Evolutionary conservation across 2,329 filamentous ascomycete species (phyloP).

Genomic region (Cytospora schulzeri): DNA sequence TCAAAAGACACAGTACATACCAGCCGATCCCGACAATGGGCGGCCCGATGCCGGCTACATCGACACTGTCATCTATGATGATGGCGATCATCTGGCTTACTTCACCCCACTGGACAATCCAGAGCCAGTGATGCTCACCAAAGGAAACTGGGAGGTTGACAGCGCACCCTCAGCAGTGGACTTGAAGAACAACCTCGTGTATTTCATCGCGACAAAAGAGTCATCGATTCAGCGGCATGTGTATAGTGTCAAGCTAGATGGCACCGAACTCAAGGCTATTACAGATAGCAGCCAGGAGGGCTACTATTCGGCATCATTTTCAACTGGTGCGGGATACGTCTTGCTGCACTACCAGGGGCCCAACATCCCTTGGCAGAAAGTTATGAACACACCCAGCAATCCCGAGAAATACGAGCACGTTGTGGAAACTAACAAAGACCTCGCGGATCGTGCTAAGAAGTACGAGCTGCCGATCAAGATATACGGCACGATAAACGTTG

Average conservation of each 20-base stretch:
- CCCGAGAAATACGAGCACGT: constrained; percentile 64
- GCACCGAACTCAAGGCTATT: constrained; percentile 70
- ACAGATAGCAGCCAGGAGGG: constrained; percentile 74
- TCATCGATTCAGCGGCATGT: constrained; percentile 88
- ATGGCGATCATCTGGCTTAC: constrained; percentile 90
- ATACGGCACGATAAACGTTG: constrained; percentile 83
- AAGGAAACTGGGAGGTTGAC: constrained; percentile 90
- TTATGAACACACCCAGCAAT: constrained; percentile 79
- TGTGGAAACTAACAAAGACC: constrained; percentile 75
- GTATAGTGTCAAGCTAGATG: constrained; percentile 86
- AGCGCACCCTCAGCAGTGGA: constrained; percentile 83
- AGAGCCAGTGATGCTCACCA: constrained; percentile 82
- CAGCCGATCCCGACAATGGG: constrained; percentile 76
- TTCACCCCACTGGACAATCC: constrained; percentile 85
- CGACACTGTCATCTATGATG: constrained; percentile 83
- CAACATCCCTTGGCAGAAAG: constrained; percentile 85
- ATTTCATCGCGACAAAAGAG: constrained; percentile 86
- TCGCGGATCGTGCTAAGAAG: constrained; percentile 70
- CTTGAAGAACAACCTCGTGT: constrained; percentile 81
- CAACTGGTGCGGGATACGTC: constrained; percentile 76
- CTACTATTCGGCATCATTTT: constrained; percentile 85
- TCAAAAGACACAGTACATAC: constrained; percentile 81
- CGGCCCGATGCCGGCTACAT: constrained; percentile 86
- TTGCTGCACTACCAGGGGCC: constrained; percentile 86
- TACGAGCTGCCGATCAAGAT: constrained; percentile 82